Evolutionary conservation across 2,329 filamentous ascomycete species (phyloP), one percentile per base, ranked within the genome.

Genomic region (Colletotrichum sublineola): DNA sequence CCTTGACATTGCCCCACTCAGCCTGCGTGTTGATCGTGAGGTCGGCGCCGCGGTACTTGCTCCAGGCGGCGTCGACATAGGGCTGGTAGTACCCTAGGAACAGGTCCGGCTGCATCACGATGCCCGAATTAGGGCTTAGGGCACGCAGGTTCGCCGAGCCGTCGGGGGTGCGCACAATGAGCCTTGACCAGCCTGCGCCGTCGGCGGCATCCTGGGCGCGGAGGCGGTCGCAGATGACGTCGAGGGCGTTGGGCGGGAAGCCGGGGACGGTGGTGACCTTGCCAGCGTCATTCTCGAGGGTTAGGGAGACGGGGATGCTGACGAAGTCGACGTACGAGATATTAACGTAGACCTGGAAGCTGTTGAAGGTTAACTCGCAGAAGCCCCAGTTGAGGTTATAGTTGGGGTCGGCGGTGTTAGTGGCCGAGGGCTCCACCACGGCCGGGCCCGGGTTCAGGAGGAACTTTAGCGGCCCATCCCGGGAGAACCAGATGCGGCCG

Each of bases 271-370:
- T 81, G 74, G 85, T 84, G 24, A 82, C 78, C 14, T 75, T 74
- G 56, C 86, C 88, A 56, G 80, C 79, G 29, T 82, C 83, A 73
- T 85, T 87, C 67, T 81, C 81, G 57, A 92, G 85, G 72, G 81
- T 79, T 74, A 92, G 84, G 1, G 88, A 86, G 63, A 92, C 86
- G n/a, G 92, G 91, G 75, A 92, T 79, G 76, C 84, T 84, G 73
- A 94, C 88, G 81, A 95, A 95, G 83, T 95, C 93, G 65, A 95
- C 93, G 79, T 92, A 92, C 74, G 86, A 90, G 76, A 95, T 91
- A 76, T 93, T 93, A 76, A 88, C 90, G 77, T 89, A 93, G 6
- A 93, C 81, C 79, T 92, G 85, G 42, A 79, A 77, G 46, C 81
- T 76, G 80, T 92, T 92, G 81, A 87, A 92, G 20, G 91, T 92